Base-by-base conservation (phyloP, 73 alveolate genomes). In the Uronychia binucleata region DNA sequence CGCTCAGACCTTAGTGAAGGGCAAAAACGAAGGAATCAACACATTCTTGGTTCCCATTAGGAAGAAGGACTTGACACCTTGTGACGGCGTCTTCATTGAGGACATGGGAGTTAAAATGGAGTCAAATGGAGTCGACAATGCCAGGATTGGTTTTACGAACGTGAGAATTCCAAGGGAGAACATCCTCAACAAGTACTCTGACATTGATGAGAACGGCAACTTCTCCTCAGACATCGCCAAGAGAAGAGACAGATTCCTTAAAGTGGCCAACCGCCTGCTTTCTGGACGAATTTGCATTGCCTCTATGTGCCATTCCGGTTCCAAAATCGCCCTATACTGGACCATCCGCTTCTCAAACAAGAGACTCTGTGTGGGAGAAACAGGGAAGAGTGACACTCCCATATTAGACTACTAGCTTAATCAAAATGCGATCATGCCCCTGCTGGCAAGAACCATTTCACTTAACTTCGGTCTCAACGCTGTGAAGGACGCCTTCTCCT, bases 231-330 rank as follows among this genome's bases (percentile, higher is more conserved):
- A 58, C 27, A 82, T 89, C 19, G n/a, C 89, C 34, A 81, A 86
- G 25, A 84, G 76, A 57, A 74, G 92, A n/a, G 60, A 88, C 35
- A 77, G 97, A 76, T 90, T 90, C 96, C 75, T 91, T 32, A 81
- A 82, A 34, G 94, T 86, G 28, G 91, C 96, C 79, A 93, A 91
- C 77, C 80, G 93, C 74, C 86, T 91, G 1, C 89, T 91, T 0
- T 80, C 91, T 33, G 96, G 96, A n/a, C 58, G 96, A 77, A 75
- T 91, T 30, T 91, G 96, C 75, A 91, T 91, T 35, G 93, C 96
- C 75, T 80, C 96, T 19, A 67, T 91, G 77, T 77, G 82, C 34
- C 60, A 78, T 76, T 91, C 91, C 19, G 93, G 82, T 0, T 78
- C 94, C 0, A 91, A 90, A 67, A 33, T 79, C 1, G 77, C 91